A percentile compares a stretch with the other conserved stretches of the same genome.
Evolutionary conservation across 2,329 filamentous ascomycete genomes (phyloP).

Genomic region (Colletotrichum falcatum): DNA sequence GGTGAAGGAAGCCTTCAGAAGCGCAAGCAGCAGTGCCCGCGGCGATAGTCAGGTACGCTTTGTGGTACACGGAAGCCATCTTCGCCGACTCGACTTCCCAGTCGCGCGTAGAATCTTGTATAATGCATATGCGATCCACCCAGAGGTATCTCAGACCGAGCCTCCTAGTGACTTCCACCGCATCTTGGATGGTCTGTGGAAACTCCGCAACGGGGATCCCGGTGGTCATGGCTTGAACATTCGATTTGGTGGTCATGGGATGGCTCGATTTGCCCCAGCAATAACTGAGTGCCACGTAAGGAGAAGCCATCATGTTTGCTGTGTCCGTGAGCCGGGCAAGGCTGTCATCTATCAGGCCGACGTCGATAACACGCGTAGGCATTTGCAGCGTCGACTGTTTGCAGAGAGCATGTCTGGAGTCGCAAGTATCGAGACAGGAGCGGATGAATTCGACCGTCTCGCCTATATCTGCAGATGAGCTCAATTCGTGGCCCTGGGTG

Average conservation of each 20-base stretch:
- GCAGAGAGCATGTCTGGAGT: neutral
- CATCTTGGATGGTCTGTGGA: neutral
- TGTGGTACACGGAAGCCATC: conserved; percentile 46
- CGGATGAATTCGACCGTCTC: neutral
- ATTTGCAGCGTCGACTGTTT: neutral
- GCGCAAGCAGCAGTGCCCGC: conserved; percentile 21
- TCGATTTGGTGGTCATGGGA: neutral
- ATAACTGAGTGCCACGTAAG: neutral
- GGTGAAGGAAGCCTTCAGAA: neutral
- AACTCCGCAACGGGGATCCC: neutral
- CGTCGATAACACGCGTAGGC: neutral
- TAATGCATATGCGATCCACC: conserved; percentile 44
- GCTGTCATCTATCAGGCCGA: neutral
- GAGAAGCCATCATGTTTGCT: neutral
- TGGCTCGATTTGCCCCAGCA: neutral
- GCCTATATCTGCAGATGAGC: neutral
- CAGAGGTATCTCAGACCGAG: conserved; percentile 40
- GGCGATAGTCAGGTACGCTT: conserved; percentile 42
- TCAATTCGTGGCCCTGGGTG: neutral
- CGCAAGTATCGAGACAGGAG: neutral
- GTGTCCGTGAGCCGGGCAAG: neutral
- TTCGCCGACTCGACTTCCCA: conserved; percentile 46
- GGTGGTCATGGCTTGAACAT: neutral
- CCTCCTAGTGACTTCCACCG: neutral
- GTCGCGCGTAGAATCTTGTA: conserved; percentile 45